A percentile compares a stretch with the other conserved stretches of the same genome.
Conservation (phyloP, 192 early-diverging fungal genomes). For the Podila epicladia region DNA sequence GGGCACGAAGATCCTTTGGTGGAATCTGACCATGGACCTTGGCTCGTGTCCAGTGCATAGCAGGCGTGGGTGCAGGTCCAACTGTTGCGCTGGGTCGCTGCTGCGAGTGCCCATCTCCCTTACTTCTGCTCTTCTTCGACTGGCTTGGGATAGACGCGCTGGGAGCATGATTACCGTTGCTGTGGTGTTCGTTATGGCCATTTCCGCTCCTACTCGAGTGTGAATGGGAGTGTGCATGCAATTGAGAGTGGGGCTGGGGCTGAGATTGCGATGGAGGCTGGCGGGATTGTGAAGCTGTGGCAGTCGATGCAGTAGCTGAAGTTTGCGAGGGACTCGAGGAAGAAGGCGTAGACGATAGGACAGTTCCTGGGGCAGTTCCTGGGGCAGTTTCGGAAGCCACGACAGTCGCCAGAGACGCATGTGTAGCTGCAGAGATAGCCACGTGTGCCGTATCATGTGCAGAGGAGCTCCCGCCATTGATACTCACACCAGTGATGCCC, state of each 20-base stretch:
- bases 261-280: neutral
- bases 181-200: neutral
- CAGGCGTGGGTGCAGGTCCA: conserved; percentile 73
- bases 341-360: neutral
- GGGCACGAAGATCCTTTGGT: conserved; percentile 75
- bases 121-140: conserved; percentile 16
- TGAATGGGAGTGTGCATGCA: neutral
- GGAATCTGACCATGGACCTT: conserved; percentile 70
- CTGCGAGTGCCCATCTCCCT: neutral
- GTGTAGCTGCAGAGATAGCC: conserved; percentile 2
- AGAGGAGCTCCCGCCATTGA: neutral
- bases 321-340: neutral
- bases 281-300: neutral
- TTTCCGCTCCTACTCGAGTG: neutral
- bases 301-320: neutral
- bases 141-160: neutral
- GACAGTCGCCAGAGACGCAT: neutral
- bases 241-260: conserved; percentile 1
- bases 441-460: conserved; percentile 8
- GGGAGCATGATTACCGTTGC: neutral
- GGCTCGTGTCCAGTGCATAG: conserved; percentile 83
- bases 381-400: conserved; percentile 5
- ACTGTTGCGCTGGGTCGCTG: conserved; percentile 44
- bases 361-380: neutral
- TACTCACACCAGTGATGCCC: neutral